These are phyloP conservation scores for Hura crepitans DNA, from an alignment of 441 rosid genomes.

Conservation along the genomic window DNA sequence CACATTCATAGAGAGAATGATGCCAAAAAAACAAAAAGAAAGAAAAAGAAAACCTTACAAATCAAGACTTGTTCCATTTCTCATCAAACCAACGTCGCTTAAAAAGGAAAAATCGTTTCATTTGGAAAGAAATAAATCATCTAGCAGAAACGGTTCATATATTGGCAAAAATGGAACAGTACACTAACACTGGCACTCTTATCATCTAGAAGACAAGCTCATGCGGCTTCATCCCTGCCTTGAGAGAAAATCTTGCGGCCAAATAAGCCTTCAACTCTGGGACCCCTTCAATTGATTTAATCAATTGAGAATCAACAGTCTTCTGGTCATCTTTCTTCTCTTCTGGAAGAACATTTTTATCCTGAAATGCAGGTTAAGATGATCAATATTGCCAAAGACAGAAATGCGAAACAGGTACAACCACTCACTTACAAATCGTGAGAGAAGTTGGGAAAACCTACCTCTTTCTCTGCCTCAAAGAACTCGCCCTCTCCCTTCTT, in stretches of 20 bases:
- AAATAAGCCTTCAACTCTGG: constrained; percentile 44
- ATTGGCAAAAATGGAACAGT: constrained; percentile 15
- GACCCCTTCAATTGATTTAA: constrained; percentile 39
- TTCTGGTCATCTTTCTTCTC: constrained; percentile 54
- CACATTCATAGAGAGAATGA: too few relatives aligned
- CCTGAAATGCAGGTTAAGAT: constrained; percentile 23
- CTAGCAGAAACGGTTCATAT: constrained; percentile 19
- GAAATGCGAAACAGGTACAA: not conserved
- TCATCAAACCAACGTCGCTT: too few relatives aligned
- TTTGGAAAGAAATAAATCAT: not conserved
- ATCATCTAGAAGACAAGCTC: constrained; percentile 42
- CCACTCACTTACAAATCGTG: not conserved
- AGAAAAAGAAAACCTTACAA: too few relatives aligned
- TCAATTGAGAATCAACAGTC: constrained; percentile 38
- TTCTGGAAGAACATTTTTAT: constrained; percentile 37
- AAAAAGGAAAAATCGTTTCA: not conserved
- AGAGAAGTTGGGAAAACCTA: constrained; percentile 13
- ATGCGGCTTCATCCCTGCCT: constrained; percentile 54
- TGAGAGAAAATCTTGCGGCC: constrained; percentile 47
- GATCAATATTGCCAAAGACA: not conserved
- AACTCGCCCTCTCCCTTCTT: constrained; percentile 75
- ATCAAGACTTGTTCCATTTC: not conserved
- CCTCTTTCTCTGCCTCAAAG: constrained; percentile 75
- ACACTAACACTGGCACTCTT: not conserved
- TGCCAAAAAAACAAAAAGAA: too few relatives aligned